A percentile compares a stretch with the other conserved stretches of the same genome.
Evolutionary conservation across 345 rosid species (phyloP).

Genomic region (Euphorbia peplus): DNA sequence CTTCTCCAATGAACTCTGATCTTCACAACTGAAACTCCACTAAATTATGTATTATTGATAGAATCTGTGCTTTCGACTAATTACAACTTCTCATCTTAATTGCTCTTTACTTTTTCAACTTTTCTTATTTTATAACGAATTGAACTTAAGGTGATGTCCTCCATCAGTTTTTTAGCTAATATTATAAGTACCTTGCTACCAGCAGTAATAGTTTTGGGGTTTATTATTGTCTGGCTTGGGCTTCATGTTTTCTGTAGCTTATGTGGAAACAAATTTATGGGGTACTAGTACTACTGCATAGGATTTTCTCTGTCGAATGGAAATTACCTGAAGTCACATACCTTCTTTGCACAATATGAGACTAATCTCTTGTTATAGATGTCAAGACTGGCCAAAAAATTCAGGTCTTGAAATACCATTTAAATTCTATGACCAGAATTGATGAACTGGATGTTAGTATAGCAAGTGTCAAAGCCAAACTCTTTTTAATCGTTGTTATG

Average conservation of each 20-base stretch:
- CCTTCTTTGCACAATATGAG: not conserved
- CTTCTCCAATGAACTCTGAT: not conserved
- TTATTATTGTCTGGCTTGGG: too few relatives aligned
- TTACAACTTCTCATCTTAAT: not conserved
- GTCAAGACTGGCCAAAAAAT: not conserved
- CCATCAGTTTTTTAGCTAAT: not conserved
- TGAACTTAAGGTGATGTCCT: not conserved
- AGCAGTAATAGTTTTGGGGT: too few relatives aligned
- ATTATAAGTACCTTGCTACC: too few relatives aligned
- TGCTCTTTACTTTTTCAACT: not conserved
- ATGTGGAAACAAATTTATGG: too few relatives aligned
- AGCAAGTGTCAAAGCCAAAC: not conserved
- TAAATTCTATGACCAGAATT: not conserved
- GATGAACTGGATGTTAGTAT: not conserved
- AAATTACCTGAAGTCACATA: too few relatives aligned
- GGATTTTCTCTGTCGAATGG: too few relatives aligned
- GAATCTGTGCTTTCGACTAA: not conserved
- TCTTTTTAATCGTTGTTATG: not conserved
- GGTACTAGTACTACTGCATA: too few relatives aligned
- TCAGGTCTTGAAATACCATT: not conserved
- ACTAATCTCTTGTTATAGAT: not conserved
- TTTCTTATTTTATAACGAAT: not conserved
- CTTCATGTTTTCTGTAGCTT: too few relatives aligned
- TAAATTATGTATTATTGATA: not conserved
- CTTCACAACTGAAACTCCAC: not conserved